Conservation (phyloP, 1,284 basidiomycete genomes). For the Marasmius tenuissimus region DNA sequence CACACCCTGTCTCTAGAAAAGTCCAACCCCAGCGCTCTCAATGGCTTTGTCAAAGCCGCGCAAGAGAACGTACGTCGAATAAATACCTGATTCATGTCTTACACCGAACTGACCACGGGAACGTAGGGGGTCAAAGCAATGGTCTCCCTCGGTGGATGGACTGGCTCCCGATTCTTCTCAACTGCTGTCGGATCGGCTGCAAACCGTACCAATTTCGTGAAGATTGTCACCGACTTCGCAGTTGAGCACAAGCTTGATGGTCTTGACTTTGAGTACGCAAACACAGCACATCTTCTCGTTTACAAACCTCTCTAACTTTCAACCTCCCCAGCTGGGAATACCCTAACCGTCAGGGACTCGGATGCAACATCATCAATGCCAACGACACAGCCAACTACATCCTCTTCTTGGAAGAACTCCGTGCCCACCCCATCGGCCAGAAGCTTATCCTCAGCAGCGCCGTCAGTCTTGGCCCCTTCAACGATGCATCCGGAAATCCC, state of each 20-base stretch:
- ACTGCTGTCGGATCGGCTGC: conserved; percentile 45
- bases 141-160: conserved; percentile 76
- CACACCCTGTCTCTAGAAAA: background rate
- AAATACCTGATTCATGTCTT: background rate
- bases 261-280: conserved; percentile 61
- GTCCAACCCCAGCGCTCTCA: background rate
- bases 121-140: conserved; percentile 54
- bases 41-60: conserved; percentile 4
- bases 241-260: conserved; percentile 60
- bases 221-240: conserved; percentile 52
- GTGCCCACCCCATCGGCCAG: conserved; percentile 36
- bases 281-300: background rate
- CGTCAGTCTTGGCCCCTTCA: conserved; percentile 55
- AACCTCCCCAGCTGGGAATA: conserved; percentile 62
- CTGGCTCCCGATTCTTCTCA: conserved; percentile 62
- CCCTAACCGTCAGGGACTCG: conserved; percentile 50
- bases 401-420: conserved; percentile 47
- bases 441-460: conserved; percentile 60
- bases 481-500: conserved; percentile 49
- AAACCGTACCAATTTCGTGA: conserved; percentile 56
- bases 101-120: background rate
- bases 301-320: background rate
- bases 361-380: conserved; percentile 41
- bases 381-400: conserved; percentile 46
- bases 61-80: conserved; percentile 6